These are phyloP conservation scores for maize (Zea mays) DNA, from an alignment of 176 grass and related monocot species.

Conservation along the genomic window DNA sequence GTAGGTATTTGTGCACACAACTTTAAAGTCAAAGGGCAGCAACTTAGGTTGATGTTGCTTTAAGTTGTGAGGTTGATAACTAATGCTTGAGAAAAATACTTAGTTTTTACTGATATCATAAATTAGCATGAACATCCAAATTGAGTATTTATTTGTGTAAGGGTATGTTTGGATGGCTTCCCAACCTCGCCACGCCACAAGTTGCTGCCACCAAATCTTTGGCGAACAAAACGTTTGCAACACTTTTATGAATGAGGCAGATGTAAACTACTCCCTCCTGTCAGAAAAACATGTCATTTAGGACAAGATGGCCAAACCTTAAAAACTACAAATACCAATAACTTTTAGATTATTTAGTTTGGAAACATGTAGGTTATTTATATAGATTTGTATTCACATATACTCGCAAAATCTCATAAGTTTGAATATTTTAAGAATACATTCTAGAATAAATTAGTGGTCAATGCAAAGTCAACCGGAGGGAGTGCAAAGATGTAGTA, in stretches of 20 bases:
- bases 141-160: not conserved
- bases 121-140: not conserved
- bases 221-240: not conserved
- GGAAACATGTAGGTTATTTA: not conserved
- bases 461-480: not conserved
- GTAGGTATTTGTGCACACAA: not conserved
- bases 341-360: not conserved
- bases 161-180: not conserved
- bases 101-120: not conserved
- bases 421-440: not conserved
- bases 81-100: not conserved
- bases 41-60: not conserved
- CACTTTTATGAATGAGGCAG: not conserved
- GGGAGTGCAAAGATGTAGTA: not conserved
- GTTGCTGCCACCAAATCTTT: not conserved
- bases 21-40: not conserved
- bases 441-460: not conserved
- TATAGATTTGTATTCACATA: not conserved
- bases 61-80: not conserved
- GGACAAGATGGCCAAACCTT: not conserved
- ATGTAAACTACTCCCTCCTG: not conserved
- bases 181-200: not conserved
- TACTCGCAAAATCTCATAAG: not conserved
- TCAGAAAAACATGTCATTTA: not conserved
- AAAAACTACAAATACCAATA: constrained; percentile 1